Base-by-base conservation (phyloP, 2,329 filamentous ascomycete species). In the Monilinia aucupariae region DNA sequence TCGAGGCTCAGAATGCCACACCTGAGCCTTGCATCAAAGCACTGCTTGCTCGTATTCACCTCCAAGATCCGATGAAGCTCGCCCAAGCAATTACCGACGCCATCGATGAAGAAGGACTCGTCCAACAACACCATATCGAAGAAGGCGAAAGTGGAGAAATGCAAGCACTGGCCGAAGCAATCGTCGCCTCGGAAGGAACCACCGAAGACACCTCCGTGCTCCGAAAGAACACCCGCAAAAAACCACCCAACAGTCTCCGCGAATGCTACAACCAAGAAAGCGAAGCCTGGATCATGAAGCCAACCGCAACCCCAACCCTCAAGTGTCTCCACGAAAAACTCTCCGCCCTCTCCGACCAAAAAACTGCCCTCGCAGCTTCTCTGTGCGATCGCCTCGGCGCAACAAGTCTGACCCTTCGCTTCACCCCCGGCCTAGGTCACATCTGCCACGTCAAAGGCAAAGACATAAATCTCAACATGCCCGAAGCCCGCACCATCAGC, bases 41-140 rank as follows among this genome's bases (percentile, higher is more conserved):
- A 48, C 74, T 90, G 63, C 72, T 81, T 3, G 75, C 74, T 25
- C 83, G 88, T 8, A 84, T 94, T 50, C 80, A 84, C 61, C 79
- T 97, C 25, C 79, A 83, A 15, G 83, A 85, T 2, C 90, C 92
- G 0, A 77, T 79, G 13, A 80, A 83, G 49, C 82, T 97, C 5
- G 90, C 92, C 2, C 76, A 79, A 27, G 83, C 82, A 27, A 96
- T 99, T 64, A 78, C 83, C 56, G 79, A 83, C 3, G 87, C 93
- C 4, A 96, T 99, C 64, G 94, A 99, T 71, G 94, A 97, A 76
- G 92, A 97, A 66, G 91, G 92, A 0, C 78, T 97, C n/a, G 81
- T 86, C 20, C 85, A 90, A 68, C 87, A 90, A 70, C 92, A 97
- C 70, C 84, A 88, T 43, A 81, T 88, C 1, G 86, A 94, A 68